Percentiles rank a stretch among this genome's conserved stretches.
These are phyloP conservation scores for Kwoniella shandongensis DNA, from an alignment of 768 basidiomycete genomes.

Conservation along the genomic window DNA sequence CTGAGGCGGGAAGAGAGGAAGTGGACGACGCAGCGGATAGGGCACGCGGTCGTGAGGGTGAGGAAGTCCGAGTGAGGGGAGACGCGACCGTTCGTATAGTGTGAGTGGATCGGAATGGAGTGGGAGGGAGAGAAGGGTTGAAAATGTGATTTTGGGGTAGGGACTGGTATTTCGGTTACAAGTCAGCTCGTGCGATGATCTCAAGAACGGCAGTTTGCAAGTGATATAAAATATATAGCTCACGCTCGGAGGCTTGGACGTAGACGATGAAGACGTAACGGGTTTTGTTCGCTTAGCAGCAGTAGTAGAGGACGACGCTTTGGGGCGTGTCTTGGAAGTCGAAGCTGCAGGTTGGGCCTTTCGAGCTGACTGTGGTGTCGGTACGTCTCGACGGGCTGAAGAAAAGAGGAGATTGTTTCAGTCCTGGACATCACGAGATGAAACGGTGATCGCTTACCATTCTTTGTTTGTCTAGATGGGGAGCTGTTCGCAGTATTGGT, in stretches of 20 bases:
- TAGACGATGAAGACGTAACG: not conserved
- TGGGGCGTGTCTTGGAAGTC: not conserved
- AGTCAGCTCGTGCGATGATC: too few species aligned
- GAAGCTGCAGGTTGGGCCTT: not conserved
- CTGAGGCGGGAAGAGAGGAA: conserved; percentile 4
- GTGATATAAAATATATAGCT: too few species aligned
- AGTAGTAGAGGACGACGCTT: conserved; percentile 8
- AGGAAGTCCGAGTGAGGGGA: conserved; percentile 56
- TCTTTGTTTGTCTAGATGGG: conserved; percentile 16
- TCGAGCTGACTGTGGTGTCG: conserved; percentile 9
- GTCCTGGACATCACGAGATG: not conserved
- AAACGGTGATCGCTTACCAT: conserved; percentile 18
- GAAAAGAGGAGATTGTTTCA: not conserved
- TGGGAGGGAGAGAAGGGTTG: conserved; percentile 64
- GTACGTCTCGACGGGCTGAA: conserved; percentile 17
- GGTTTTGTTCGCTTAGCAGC: not conserved
- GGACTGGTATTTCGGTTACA: conserved; percentile 13
- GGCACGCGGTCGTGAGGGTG: not conserved
- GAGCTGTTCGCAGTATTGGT: conserved; percentile 9
- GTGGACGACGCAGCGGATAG: conserved; percentile 2
- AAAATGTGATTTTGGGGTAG: conserved; percentile 57
- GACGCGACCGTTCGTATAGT: conserved; percentile 71
- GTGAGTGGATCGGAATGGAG: conserved; percentile 66
- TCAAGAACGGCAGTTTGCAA: not conserved
- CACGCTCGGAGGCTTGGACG: conserved; percentile 33